Conservation (phyloP, 2,329 filamentous ascomycete genomes). For the Microdochium paspali region DNA sequence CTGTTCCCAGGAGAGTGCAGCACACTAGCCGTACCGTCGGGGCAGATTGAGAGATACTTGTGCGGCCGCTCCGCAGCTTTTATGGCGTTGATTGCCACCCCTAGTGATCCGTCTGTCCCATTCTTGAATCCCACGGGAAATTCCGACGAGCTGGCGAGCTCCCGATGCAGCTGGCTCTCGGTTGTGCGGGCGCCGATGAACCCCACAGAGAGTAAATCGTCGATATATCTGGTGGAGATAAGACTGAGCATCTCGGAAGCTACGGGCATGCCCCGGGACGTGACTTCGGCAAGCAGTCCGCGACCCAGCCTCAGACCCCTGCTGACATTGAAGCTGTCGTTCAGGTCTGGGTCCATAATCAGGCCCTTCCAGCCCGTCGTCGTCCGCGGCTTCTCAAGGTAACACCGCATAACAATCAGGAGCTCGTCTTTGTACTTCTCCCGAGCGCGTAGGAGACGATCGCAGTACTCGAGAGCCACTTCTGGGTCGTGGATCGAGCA, state of each 20-base stretch:
- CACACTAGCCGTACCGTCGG: conserved; percentile 90
- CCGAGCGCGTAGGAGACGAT: conserved; percentile 69
- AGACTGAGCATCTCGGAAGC: conserved; percentile 97
- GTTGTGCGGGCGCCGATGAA: conserved; percentile 92
- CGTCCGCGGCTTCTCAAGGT: conserved; percentile 96
- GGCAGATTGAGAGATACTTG: conserved; percentile 95
- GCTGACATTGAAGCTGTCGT: conserved; percentile 98
- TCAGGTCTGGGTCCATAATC: conserved; percentile 97
- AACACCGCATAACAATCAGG: conserved; percentile 92
- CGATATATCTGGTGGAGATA: conserved; percentile 93
- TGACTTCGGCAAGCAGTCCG: conserved; percentile 89
- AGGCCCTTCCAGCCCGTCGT: conserved; percentile 98
- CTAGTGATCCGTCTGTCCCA: conserved; percentile 83
- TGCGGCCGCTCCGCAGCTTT: conserved; percentile 85
- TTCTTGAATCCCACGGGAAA: conserved; percentile 99
- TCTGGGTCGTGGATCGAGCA: conserved; percentile 97
- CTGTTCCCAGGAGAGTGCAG: conserved; percentile 91
- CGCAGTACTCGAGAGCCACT: conserved; percentile 87
- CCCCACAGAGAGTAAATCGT: conserved; percentile 82
- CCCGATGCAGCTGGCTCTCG: conserved; percentile 89
- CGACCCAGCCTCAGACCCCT: conserved; percentile 83
- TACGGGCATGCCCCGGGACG: conserved; percentile 85
- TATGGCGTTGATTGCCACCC: conserved; percentile 90
- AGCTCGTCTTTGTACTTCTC: conserved; percentile 84
- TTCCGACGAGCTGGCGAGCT: conserved; percentile 84